Conservation (phyloP, 2,329 filamentous ascomycete species). For the Curvularia eragrostidis region DNA sequence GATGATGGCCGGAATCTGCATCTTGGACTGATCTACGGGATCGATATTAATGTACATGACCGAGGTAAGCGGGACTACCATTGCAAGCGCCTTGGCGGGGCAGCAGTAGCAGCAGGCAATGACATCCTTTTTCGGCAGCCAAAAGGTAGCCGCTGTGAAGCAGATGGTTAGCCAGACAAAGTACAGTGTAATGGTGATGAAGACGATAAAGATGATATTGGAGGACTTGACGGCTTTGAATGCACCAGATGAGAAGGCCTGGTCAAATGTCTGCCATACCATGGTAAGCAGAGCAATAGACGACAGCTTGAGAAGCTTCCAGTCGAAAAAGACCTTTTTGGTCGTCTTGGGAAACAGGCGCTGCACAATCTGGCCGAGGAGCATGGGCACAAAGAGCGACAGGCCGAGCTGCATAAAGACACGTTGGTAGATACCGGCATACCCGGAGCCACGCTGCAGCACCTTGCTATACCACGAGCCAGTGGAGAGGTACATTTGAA, state of each 20-base stretch:
- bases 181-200: slow-evolving; percentile 71
- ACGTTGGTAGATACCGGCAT: slow-evolving; percentile 67
- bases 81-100: slow-evolving; percentile 73
- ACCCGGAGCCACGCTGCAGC: slow-evolving; percentile 61
- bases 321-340: slow-evolving; percentile 60
- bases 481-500: slow-evolving; percentile 66
- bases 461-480: slow-evolving; percentile 61
- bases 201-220: slow-evolving; percentile 70
- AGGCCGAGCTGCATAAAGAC: slow-evolving; percentile 74
- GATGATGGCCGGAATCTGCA: slow-evolving; percentile 69
- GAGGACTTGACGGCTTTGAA: slow-evolving; percentile 64
- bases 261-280: slow-evolving; percentile 72
- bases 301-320: slow-evolving; percentile 55
- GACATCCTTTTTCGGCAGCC: slow-evolving; percentile 66
- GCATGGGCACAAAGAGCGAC: slow-evolving; percentile 69
- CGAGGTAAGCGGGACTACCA: slow-evolving; percentile 71
- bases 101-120: slow-evolving; percentile 76
- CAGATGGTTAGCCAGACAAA: slow-evolving; percentile 68
- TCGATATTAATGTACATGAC: slow-evolving; percentile 70
- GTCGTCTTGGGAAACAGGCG: slow-evolving; percentile 62
- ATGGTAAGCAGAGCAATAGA: slow-evolving; percentile 57
- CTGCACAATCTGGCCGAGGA: slow-evolving; percentile 67
- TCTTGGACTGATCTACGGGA: slow-evolving; percentile 62
- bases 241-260: slow-evolving; percentile 68
- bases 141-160: slow-evolving; percentile 60